Base-by-base conservation (phyloP, 129 eudicot species). In the Tagetes erecta region DNA sequence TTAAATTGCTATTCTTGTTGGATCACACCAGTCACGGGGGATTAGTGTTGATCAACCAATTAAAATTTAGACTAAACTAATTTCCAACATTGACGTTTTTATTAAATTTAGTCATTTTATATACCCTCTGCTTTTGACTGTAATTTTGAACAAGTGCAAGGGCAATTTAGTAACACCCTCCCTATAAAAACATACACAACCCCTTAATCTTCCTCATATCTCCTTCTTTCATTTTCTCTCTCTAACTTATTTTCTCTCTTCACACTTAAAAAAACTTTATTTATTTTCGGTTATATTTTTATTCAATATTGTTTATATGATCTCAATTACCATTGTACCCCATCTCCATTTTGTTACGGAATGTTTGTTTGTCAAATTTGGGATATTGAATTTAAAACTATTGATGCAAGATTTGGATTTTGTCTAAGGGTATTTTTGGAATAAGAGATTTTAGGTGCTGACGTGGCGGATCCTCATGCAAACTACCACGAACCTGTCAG, bases 401-500 rank as follows among this genome's bases (percentile, higher is more conserved):
- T 20, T 57, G 64, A 13, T 57, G 6, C 38, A 31, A 57, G 64
- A 31, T 2, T 58, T 31, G 12, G 38, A n/a, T 53, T 11, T 63
- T 33, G 33, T 39, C n/a, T 12, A 33, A 35, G 72, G 42, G 67
- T 42, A 51, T 71, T 47, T 79, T 45, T 36, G 62, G 62, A 70
- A 52, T 1, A 53, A 41, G 68, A 35, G 10, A 55, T 31, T 12
- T 20, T 39, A 39, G 38, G 45, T 51, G 80, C 45, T 75, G 66
- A 82, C 87, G 74, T 86, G 83, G 85, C 63, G 64, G 71, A 71
- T 76, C 65, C 78, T 36, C 76, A 76, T 73, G 78, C 64, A 77
- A 65, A 27, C 58, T 41, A 74, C 44, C 76, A 86, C 77, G 83
- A 71, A 77, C 75, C 85, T 73, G 41, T 52, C 77, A 6, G 83